phyloP scores from a whole-genome alignment of 2,329 filamentous ascomycete genomes.

The Akanthomyces uredinophilus region DNA sequence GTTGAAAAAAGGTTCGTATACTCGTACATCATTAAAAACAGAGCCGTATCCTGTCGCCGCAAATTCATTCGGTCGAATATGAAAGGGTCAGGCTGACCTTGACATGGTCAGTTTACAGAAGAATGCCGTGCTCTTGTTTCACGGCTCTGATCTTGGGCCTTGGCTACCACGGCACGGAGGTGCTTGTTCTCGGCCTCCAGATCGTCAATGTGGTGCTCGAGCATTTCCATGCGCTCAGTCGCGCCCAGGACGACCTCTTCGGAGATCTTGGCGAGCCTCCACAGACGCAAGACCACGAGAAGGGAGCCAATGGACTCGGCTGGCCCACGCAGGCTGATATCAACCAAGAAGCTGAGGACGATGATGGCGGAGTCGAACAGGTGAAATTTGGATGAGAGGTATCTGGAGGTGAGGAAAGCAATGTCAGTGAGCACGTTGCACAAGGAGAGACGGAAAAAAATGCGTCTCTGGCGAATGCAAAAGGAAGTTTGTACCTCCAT shows the following conservation, averaged over 20 bases:
- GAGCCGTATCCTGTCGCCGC: background rate
- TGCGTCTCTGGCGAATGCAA: no score
- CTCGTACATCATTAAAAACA: background rate
- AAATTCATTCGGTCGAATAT: background rate
- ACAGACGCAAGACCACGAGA: constrained; percentile 61
- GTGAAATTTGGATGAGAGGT: constrained; percentile 56
- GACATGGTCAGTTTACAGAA: background rate
- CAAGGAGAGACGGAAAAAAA: background rate
- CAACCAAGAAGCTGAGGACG: constrained; percentile 54
- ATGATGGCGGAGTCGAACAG: constrained; percentile 61
- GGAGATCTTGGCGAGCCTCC: constrained; percentile 66
- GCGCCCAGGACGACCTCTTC: constrained; percentile 62
- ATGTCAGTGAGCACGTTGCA: background rate
- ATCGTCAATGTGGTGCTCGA: constrained; percentile 47
- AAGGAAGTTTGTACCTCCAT: constrained; percentile 38
- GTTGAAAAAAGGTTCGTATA: background rate
- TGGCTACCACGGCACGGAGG: constrained; percentile 15
- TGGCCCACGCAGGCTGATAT: constrained; percentile 54
- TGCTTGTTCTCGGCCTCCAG: constrained; percentile 43
- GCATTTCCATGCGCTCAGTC: constrained; percentile 54
- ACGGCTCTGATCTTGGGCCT: background rate
- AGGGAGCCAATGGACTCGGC: constrained; percentile 60
- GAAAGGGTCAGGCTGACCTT: background rate
- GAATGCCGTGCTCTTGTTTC: background rate
- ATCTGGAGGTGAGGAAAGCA: constrained; percentile 32